Base-by-base conservation (phyloP, 495 filamentous ascomycete species). In the Penicillium cosmopolitanum region DNA sequence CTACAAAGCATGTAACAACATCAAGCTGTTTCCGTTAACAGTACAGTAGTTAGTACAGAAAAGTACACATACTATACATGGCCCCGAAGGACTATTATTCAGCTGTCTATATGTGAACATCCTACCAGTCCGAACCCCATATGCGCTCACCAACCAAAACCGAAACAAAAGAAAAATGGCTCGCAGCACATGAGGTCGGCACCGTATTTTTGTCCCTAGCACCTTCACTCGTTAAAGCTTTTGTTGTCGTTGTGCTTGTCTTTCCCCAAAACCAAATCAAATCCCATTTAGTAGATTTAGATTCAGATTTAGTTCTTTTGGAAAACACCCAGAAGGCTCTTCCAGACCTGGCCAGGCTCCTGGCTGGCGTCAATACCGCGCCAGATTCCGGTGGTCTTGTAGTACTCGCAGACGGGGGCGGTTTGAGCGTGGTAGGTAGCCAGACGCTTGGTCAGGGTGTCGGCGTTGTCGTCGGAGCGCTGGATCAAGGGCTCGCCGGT, bases 401-500 rank as follows among this genome's bases (percentile, higher is more conserved):
- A 99, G 81, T 98, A 99, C 19, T 84, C 81, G 57, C 95, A 92
- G 53, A 99, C 95, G 35, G 96, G 93, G 19, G 85, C 67, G 33
- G 95, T 99, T 85, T 99, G 95, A 63, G 86, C 79, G 79, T 99
- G 95, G 77, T 98, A 99, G 15, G 93, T 97, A 33, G 78, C 82
- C 48, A 99, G 82, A 58, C 95, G 89, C 88, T 98, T 99, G 84
- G 90, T 93, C 51, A 99, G 82, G 40, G 94, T 91, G n/a, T 94
- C 94, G 65, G 90, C 93, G 68, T 99, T 99, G 81, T 99, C 95
- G 71, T 99, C 95, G 55, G 87, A 90, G 62, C 95, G 89, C 80
- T 98, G 95, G 72, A 98, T 91, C 63, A 99, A 78, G 33, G 94
- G 95, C 82, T 99, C 95, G 70, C 95, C 96, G 15, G 96, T 97